A percentile compares a stretch with the other conserved stretches of the same genome.
These are phyloP conservation scores for Kwoniella sp. DNA, from an alignment of 768 basidiomycete genomes.

Conservation along the genomic window DNA sequence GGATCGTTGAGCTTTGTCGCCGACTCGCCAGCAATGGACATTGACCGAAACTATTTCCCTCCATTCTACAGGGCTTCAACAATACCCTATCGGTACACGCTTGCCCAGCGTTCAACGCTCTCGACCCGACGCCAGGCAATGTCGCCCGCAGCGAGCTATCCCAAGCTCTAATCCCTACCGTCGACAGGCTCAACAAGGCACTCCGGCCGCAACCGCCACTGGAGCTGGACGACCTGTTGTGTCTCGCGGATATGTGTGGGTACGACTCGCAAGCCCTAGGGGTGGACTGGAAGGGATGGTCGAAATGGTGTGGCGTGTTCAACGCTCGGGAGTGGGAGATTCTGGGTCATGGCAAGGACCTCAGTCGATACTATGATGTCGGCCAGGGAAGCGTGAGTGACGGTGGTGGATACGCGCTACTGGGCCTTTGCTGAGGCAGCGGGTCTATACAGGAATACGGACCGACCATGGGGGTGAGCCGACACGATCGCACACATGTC, in stretches of 20 bases:
- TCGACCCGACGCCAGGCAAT: conserved; percentile 21
- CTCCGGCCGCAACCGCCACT: conserved; percentile 49
- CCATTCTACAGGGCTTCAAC: conserved; percentile 25
- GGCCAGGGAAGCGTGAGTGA: conserved; percentile 41
- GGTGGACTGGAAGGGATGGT: conserved; percentile 52
- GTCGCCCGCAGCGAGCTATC: conserved; percentile 7
- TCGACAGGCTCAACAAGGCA: conserved; percentile 22
- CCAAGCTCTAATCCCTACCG: conserved; percentile 18
- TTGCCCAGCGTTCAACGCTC: conserved; percentile 33
- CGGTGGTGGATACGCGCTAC: too few relatives aligned
- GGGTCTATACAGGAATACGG: conserved; percentile 20
- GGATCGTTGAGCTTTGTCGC: background rate
- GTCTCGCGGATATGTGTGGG: conserved; percentile 69
- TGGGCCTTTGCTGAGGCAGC: too few relatives aligned
- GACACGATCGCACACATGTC: too few relatives aligned
- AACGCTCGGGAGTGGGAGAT: conserved; percentile 59
- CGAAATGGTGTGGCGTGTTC: conserved; percentile 74
- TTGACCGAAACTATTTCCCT: background rate
- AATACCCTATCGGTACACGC: conserved; percentile 42
- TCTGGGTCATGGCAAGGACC: conserved; percentile 67
- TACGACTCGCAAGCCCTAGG: conserved; percentile 63
- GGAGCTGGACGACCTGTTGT: conserved; percentile 56
- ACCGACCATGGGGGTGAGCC: conserved; percentile 33
- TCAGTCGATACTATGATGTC: conserved; percentile 68
- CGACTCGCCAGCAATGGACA: background rate